phyloP scores from a whole-genome alignment of 805 yeast genomes.

The Saccharomycopsis amapae region DNA sequence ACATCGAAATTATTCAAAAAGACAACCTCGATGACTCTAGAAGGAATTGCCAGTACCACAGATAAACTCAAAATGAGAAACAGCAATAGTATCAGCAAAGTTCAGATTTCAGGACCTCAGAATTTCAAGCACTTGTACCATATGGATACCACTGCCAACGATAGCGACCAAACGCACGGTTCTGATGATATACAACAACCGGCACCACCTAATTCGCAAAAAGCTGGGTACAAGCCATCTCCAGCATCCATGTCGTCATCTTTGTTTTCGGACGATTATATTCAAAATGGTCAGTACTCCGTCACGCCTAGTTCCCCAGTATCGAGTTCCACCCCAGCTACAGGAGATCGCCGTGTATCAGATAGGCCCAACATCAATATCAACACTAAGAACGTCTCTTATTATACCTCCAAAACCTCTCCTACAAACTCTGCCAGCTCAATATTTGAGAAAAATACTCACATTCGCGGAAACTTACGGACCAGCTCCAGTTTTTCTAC shows the following conservation, averaged over 20 bases:
- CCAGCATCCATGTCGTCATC: slow-evolving; percentile 15
- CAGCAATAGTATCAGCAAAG: background rate
- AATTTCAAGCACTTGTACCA: slow-evolving; percentile 19
- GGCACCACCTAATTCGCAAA: background rate
- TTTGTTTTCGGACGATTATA: slow-evolving; percentile 13
- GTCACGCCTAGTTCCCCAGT: slow-evolving; percentile 15
- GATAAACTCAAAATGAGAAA: background rate
- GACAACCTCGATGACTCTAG: slow-evolving; percentile 1
- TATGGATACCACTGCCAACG: slow-evolving; percentile 12
- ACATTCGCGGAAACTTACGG: background rate
- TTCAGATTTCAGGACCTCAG: slow-evolving; percentile 18
- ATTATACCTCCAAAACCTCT: slow-evolving; percentile 14
- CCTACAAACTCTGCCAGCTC: slow-evolving; percentile 14
- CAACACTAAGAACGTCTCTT: background rate
- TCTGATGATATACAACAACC: no score
- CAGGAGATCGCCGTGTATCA: background rate
- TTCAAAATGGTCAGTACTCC: background rate
- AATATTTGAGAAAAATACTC: slow-evolving; percentile 9
- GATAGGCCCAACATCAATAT: no score
- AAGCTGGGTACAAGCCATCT: slow-evolving; percentile 7
- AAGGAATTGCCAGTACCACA: background rate
- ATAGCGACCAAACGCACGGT: no score
- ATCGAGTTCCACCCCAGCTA: slow-evolving; percentile 1
- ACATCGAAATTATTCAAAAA: slow-evolving; percentile 9
- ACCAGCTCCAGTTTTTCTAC: slow-evolving; percentile 5